These are phyloP conservation scores for Tephrocybe sp. DNA, from an alignment of 768 basidiomycete species.

Conservation along the genomic window DNA sequence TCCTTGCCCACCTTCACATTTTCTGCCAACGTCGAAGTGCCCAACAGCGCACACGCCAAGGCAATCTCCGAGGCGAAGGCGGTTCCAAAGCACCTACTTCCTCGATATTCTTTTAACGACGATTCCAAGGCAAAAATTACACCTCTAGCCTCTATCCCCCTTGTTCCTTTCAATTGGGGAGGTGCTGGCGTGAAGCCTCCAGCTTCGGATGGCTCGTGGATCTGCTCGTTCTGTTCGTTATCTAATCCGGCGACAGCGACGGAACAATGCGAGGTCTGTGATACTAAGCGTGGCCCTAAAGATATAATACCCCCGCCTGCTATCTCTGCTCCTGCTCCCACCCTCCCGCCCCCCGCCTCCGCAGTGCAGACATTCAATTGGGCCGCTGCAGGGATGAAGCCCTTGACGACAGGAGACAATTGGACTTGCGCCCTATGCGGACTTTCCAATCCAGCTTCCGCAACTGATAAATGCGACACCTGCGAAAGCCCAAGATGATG, in stretches of 20 bases:
- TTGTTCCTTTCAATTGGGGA: constrained; percentile 15
- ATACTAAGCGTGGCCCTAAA: constrained; percentile 4
- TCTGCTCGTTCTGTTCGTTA: constrained; percentile 11
- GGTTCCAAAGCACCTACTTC: constrained; percentile 42
- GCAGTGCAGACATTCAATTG: constrained; percentile 51
- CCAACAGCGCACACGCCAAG: constrained; percentile 21
- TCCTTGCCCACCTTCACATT: constrained; percentile 40
- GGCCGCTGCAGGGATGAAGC: constrained; percentile 57
- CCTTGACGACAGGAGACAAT: constrained; percentile 30
- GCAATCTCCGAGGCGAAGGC: constrained; percentile 37
- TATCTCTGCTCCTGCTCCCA: neutral
- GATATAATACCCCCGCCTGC: constrained; percentile 2
- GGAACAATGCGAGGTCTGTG: constrained; percentile 12
- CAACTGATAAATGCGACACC: constrained; percentile 41
- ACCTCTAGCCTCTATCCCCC: neutral
- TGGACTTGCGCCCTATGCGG: constrained; percentile 63
- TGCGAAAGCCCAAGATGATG: constrained; percentile 38
- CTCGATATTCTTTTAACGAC: constrained; percentile 36
- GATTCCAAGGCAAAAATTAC: neutral
- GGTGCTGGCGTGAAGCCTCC: constrained; percentile 13
- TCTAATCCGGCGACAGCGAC: constrained; percentile 8
- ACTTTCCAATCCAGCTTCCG: constrained; percentile 44
- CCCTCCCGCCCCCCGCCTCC: too few relatives aligned
- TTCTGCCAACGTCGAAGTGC: constrained; percentile 22
- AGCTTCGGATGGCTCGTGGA: constrained; percentile 4